Base-by-base conservation (phyloP, 2,329 filamentous ascomycete species). In the Nothopassalora personata region DNA sequence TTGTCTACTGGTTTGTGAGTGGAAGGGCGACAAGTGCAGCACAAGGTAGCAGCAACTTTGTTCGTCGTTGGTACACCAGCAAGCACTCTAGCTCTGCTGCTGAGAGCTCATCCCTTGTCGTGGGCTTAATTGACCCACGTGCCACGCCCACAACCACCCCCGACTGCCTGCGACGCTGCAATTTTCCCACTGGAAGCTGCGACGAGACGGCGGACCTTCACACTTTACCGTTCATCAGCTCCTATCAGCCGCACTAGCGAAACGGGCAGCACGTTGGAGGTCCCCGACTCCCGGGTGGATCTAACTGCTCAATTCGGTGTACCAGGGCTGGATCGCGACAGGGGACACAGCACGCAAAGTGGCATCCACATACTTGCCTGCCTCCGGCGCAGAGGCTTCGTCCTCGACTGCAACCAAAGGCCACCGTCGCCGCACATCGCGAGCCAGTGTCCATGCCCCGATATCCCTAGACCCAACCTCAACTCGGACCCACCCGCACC, bases 381-480 rank as follows among this genome's bases (percentile, higher is more conserved):
- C 61, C 54, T 62, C 60, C 23, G 64, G 64, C 54, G 62, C 64
- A 59, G 64, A 66, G 60, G 60, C 61, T 36, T 46, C 59, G 46
- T 48, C 56, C 56, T 53, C 55, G 34, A 46, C 36, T 30, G 47
- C 52, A 49, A 19, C 43, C 56, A 60, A 60, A 30, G 61, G 63
- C 13, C 64, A 66, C 45, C 64, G 64, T 19, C 62, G 64, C 27
- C 54, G 64, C 31, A 60, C 63, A 19, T 64, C 63, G 34, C 63
- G 60, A 49, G 49, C 51, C 50, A 57, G 55, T 53, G 46, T 58
- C 53, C 54, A 58, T 57, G 58, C 59, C 45, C 53, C 56, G 48
- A 45, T 57, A 57, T 43, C 53, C 56, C 45, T 55, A 54, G 47
- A 27, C 47, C 18, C 48, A 34, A 48, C 46, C 30, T 30, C 49